Base-by-base conservation (phyloP, 1,284 basidiomycete genomes). In the Megacollybia platyphylla region DNA sequence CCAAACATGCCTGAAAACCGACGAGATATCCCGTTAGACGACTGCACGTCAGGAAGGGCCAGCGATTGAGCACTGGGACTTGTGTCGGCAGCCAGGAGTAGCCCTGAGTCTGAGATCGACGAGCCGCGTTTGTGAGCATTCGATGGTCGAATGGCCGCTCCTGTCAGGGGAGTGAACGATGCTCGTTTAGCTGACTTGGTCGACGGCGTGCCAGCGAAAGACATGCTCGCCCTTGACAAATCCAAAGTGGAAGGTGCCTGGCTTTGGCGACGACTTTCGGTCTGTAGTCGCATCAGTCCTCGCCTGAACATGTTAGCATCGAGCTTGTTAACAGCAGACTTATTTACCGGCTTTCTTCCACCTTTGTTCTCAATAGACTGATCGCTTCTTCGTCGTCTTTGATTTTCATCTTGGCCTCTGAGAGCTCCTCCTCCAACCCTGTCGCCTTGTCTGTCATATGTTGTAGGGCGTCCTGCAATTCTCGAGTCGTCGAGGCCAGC, bases 221-320 rank as follows among this genome's bases (percentile, higher is more conserved):
- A 47, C 5, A 60, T 46, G 24, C 64, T 62, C 10, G 73, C 70
- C 7, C 75, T 71, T 18, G 67, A 64, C 31, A 77, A 50, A 54
- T 86, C 84, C 36, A 82, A 54, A 4, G 67, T 54, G 26, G 68
- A 54, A 11, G 71, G 67, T 45, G 63, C 59, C 2, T 60, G 54
- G 54, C 78, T 82, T 54, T 74, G 73, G 34, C 83, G 67, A 49
- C 84, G 71, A 53, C 68, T 81, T 57, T 91, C 88, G 28, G 80
- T 79, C 58, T 94, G 90, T 13, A 96, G 67, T n/a, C 84, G 72
- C 87, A 93, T 92, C 32, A 96, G 70, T 9, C 86, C 88, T 44
- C 87, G 79, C 51, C 84, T 87, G 53, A 18, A 51, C 9, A 29
- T n/a, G n/a, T 34, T 7, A 17, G 28, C 15, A 38, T 11, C 11